These are phyloP conservation scores for Hymenochaete sp. DNA, from an alignment of 1,284 basidiomycete species.

Conservation along the genomic window DNA sequence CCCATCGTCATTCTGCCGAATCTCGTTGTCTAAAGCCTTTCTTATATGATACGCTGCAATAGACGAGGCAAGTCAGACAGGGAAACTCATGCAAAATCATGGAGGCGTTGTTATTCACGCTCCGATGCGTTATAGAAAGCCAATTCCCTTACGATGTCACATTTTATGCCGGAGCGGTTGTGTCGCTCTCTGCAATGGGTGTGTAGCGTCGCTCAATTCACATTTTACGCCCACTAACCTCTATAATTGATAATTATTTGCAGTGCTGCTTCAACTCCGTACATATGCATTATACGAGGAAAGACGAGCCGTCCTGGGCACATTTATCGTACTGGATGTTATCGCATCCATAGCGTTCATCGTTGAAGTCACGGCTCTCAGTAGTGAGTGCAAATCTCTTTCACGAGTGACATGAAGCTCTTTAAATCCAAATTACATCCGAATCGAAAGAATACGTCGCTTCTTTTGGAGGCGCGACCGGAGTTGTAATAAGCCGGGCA, in stretches of 20 bases:
- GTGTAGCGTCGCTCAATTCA: neutral
- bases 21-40: no score
- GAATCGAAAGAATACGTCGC: neutral
- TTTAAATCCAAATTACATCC: no score
- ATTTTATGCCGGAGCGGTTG: neutral
- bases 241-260: no score
- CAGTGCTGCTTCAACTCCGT: constrained; percentile 6
- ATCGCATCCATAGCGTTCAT: neutral
- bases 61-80: no score
- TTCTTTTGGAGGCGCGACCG: neutral
- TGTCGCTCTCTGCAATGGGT: constrained; percentile 6
- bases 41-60: no score
- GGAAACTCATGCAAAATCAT: no score
- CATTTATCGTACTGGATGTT: neutral
- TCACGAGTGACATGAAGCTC: neutral
- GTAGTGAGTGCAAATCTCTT: no score
- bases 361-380: neutral
- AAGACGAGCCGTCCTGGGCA: neutral
- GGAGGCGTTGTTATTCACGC: no score
- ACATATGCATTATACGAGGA: constrained; percentile 4
- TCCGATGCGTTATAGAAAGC: no score
- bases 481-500: neutral
- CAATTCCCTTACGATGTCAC: neutral
- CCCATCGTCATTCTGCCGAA: no score
- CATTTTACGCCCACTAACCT: neutral